Conservation (phyloP, 768 basidiomycete genomes). For the Mycena rebaudengoi region DNA sequence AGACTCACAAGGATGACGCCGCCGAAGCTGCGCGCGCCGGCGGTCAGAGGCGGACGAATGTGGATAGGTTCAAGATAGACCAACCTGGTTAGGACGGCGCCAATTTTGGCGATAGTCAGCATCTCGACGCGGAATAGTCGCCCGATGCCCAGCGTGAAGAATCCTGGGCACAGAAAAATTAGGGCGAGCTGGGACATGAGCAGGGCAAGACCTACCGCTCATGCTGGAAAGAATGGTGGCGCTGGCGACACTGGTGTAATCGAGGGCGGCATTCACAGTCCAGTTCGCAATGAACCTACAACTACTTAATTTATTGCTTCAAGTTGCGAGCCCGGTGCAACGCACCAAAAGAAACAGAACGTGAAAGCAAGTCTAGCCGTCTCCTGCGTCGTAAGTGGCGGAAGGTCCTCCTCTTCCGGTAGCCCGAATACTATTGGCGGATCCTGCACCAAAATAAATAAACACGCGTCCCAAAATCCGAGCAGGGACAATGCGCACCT, state of each 20-base stretch:
- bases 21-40: constrained; percentile 66
- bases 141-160: constrained; percentile 92
- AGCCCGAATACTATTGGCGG: neutral
- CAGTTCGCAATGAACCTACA: constrained; percentile 90
- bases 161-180: constrained; percentile 58
- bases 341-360: constrained; percentile 86
- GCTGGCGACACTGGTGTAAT: constrained; percentile 93
- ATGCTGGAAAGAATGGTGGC: constrained; percentile 89
- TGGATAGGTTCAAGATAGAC: constrained; percentile 16
- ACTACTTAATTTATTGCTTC: neutral
- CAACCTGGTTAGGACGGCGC: constrained; percentile 83
- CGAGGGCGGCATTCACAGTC: constrained; percentile 83
- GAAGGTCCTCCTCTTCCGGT: constrained; percentile 15
- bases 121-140: constrained; percentile 83
- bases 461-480: neutral
- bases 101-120: constrained; percentile 74
- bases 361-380: constrained; percentile 80
- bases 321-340: neutral
- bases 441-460: neutral
- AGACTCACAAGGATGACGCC: constrained; percentile 91
- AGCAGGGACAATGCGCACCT: neutral
- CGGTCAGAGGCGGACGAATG: constrained; percentile 6
- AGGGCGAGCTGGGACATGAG: neutral
- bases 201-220: constrained; percentile 68
- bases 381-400: constrained; percentile 66